Base-by-base conservation (phyloP, 1,139 yeast species). In the Suhomyces anneliseae region DNA sequence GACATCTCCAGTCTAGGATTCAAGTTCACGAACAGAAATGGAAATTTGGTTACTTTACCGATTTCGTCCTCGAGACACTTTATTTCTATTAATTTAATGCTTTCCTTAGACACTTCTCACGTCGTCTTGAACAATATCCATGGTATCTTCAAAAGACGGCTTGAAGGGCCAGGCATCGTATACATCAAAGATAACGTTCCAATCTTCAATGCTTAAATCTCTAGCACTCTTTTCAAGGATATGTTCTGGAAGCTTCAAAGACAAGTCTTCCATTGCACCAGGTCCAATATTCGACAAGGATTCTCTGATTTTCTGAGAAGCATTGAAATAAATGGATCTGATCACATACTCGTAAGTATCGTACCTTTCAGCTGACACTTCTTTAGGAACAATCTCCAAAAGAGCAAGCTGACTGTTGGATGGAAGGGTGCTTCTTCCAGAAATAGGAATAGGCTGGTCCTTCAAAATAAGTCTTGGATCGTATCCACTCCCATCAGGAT, bases 81-180 rank as follows among this genome's bases (percentile, higher is more conserved):
- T 14, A 14, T 14, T 14, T 14, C 15, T 14, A 14, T 14, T 14
- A 14, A 14, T 14, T 14, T 14, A 19, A 19, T 19, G 24, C 6
- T 19, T 19, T 19, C 24, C 24, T 3, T 44, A 57, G 38, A 55
- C 51, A 27, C 46, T 47, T 42, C 59, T 45, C 5, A 54, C 44
- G 19, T 59, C 64, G 15, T 60, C 65, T 38, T 56, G 56, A 11
- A 58, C 54, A 9, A 61, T 45, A 38, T 56, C 61, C 49, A 59
- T 45, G 12, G 60, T 61, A 34, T 64, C 69, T 9, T 56, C 54
- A 19, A 50, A 53, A 0, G 67, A 40, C 1, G 97, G 97, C 64
- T 85, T 90, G 70, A 90, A 92, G 0, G 98, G 95, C 98, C 98
- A 92, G 24, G 68, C 61, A 40, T 74, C 77, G 60, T 85, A 88